A percentile compares a stretch with the other conserved stretches of the same genome.
Conservation (phyloP, 176 grass and related monocot genomes). For the Oryza meridionalis region DNA sequence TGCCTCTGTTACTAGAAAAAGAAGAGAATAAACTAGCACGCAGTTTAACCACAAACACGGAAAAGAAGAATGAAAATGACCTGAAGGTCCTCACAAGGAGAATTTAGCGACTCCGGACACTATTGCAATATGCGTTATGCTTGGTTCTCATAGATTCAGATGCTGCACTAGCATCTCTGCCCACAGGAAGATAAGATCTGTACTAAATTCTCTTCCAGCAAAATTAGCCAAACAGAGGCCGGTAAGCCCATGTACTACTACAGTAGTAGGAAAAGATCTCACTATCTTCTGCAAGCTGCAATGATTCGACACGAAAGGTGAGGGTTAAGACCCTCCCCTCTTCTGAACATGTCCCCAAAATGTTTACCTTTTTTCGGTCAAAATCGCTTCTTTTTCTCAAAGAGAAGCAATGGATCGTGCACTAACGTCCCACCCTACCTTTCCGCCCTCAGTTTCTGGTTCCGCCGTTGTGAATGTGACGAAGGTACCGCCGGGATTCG, state of each 20-base stretch:
- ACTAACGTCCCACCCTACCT: not conserved
- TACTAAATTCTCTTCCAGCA: not conserved
- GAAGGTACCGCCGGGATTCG: not conserved
- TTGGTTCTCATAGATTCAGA: conserved; percentile 2
- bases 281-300: not conserved
- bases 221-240: not conserved
- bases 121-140: not conserved
- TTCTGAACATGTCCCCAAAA: not conserved
- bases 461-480: not conserved
- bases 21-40: not conserved
- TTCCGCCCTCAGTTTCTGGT: conserved; percentile 23
- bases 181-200: not conserved
- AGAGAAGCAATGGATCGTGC: conserved; percentile 27
- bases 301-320: conserved; percentile 25
- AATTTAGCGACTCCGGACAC: not conserved
- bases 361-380: not conserved
- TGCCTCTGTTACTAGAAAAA: not conserved
- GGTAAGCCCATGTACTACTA: not conserved
- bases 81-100: not conserved
- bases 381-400: not conserved
- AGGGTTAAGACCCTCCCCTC: not conserved
- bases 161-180: conserved; percentile 13
- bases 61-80: not conserved
- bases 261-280: not conserved
- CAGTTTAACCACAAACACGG: not conserved